Percentiles rank a stretch among this genome's conserved stretches.
Conservation (phyloP, 106 monocot species). For the Phalaenopsis equestris region DNA sequence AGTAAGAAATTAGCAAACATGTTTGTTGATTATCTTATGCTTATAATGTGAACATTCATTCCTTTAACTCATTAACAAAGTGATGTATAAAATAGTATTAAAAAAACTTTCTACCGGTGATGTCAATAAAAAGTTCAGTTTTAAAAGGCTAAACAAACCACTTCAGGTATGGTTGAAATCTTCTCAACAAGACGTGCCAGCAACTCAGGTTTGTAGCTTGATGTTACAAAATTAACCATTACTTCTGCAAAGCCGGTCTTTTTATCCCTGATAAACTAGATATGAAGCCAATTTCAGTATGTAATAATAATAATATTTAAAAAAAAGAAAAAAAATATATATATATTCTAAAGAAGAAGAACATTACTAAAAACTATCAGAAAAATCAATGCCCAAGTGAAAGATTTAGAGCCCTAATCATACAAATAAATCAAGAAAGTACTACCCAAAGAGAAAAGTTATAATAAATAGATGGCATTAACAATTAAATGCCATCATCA, state of each 20-base stretch:
- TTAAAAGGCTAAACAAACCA: slow-evolving; percentile 41
- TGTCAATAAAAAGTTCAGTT: not conserved
- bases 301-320: not conserved
- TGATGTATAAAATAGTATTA: not conserved
- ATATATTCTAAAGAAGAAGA: not conserved
- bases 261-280: slow-evolving; percentile 52
- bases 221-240: slow-evolving; percentile 99
- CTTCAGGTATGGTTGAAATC: slow-evolving; percentile 69
- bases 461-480: not conserved
- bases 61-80: not conserved
- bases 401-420: not conserved
- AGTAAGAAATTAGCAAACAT: not conserved
- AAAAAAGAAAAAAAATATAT: not conserved
- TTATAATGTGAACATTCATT: not conserved
- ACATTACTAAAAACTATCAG: not conserved
- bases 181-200: slow-evolving; percentile 63
- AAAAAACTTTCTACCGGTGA: not conserved
- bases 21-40: not conserved
- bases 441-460: not conserved
- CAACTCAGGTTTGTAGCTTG: slow-evolving; percentile 58
- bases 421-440: not conserved
- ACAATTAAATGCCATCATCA: not conserved
- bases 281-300: slow-evolving; percentile 1
- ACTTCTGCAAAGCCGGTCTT: slow-evolving; percentile 56
- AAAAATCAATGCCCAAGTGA: not conserved